Evolutionary conservation across 257 asterid genomes (phyloP), one percentile per base, ranked within the genome.

Genomic region (Jacaranda copaia): DNA sequence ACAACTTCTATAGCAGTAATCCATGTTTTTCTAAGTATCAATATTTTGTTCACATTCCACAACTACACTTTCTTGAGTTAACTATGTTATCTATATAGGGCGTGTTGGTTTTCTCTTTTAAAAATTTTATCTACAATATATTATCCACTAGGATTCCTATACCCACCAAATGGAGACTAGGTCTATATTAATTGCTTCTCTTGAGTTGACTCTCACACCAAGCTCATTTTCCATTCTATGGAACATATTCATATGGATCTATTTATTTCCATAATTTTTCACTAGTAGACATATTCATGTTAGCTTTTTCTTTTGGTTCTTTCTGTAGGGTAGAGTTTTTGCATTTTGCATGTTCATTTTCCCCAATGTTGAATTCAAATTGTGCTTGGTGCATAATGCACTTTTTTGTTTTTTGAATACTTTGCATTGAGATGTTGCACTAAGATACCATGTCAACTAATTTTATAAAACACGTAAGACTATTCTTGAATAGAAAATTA

Each of bases 291-390:
- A 43, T 12, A 19, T 12, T 70, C 38, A 61, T 0, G 32, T 25
- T 25, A 25, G 32, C 32, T 25, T 25, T 25, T 25, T 25, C 32
- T 25, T 25, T 25, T 25, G 32, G 32, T 8, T 55, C 45, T 15
- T 43, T 16, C 52, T 57, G 35, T 59, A 48, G 8, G 62, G 14
- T 18, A 19, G 18, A 11, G 46, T 55, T 66, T 61, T 25, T 66
- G 68, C 68, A 9, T 66, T 55, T 67, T 75, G 58, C 63, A 8
- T 35, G 32, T 65, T 43, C 10, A 48, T 32, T 40, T 18, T 52
- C 61, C 63, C 48, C 69, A 62, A 13, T 19, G 2, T 19, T 8
- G 16, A 70, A 39, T 60, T 63, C 48, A 15, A 18, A 42, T 68
- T 36, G n/a, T 25, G 32, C 72, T 39, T 56, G 48, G 67, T 38